Evolutionary conservation across 192 early-diverging fungal genomes (phyloP), one percentile per base, ranked within the genome.

Genomic region (Coemansia umbellata): DNA sequence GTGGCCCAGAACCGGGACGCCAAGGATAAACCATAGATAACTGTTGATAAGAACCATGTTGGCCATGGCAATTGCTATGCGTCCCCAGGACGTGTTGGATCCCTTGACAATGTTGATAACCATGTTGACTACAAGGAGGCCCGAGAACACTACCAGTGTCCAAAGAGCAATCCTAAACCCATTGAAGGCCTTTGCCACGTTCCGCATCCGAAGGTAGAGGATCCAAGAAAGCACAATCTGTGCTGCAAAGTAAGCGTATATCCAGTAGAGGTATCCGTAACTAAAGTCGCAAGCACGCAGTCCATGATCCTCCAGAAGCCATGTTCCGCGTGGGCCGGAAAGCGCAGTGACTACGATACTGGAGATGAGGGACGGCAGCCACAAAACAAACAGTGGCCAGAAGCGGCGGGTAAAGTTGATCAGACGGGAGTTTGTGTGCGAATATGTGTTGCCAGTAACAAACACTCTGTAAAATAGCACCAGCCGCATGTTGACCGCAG

Each of bases 61-160:
- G 13, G 40, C 31, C 48, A 69, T 14, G 0, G 66, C 66, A 56
- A 69, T 69, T 10, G 31, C 35, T 17, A 69, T 61, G 13, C 66
- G 66, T 21, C 66, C 66, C 66, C 66, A 69, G 31, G 66, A 52
- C 18, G 37, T 24, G 53, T 69, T 69, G 15, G 66, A 60, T 10
- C 66, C 66, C 58, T 69, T 54, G 42, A 69, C 55, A n/a, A 69
- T 55, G 43, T 69, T 69, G 35, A 69, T 69, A 27, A 61, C 37
- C 66, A 69, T 69, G 31, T 53, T 61, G 39, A 55, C 35, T 10
- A 69, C 17, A 18, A 69, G 58, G 3, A 41, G 56, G 6, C 31
- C 14, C 5, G 66, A 55, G 24, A 69, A 69, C 30, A 69, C 51
- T 31, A 61, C 22, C 32, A 69, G 53, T 3, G 66, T 69, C 66